phyloP scores from a whole-genome alignment of 805 yeast genomes.

The Cyberlindnera meyerae region DNA sequence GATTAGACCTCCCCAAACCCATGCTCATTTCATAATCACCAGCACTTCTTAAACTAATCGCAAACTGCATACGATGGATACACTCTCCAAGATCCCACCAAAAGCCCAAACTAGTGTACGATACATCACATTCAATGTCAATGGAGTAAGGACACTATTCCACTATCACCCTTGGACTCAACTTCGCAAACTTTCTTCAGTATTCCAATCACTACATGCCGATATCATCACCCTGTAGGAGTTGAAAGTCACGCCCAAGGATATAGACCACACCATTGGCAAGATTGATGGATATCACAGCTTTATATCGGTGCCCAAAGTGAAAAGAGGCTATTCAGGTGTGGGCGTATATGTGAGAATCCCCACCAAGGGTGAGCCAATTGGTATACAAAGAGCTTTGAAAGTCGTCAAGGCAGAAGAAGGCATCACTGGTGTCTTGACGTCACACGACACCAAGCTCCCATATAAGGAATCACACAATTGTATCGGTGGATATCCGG shows the following conservation, averaged over 20 bases:
- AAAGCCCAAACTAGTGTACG: constrained; percentile 30
- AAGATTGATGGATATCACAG: constrained; percentile 52
- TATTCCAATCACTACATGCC: constrained; percentile 53
- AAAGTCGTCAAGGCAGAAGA: constrained; percentile 76
- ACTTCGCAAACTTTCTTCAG: constrained; percentile 28
- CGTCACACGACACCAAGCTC: constrained; percentile 20
- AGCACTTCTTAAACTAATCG: background rate
- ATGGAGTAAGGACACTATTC: constrained; percentile 75
- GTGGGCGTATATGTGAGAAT: constrained; percentile 76
- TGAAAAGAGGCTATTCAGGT: constrained; percentile 84
- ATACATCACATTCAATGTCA: constrained; percentile 75
- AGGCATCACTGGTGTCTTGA: constrained; percentile 72
- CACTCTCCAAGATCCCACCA: background rate
- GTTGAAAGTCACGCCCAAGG: constrained; percentile 57
- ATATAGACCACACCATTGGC: constrained; percentile 44
- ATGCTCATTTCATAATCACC: no score
- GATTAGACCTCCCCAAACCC: no score
- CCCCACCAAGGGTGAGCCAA: constrained; percentile 41
- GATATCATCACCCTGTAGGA: constrained; percentile 89
- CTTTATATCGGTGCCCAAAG: constrained; percentile 62
- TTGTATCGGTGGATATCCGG: constrained; percentile 69
- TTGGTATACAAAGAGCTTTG: constrained; percentile 32
- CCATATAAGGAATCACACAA: constrained; percentile 19
- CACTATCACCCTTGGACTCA: constrained; percentile 83
- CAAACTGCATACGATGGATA: background rate